These are phyloP conservation scores for Tetradesmus obliquus DNA, from an alignment of 139 green algal species.

Conservation along the genomic window DNA sequence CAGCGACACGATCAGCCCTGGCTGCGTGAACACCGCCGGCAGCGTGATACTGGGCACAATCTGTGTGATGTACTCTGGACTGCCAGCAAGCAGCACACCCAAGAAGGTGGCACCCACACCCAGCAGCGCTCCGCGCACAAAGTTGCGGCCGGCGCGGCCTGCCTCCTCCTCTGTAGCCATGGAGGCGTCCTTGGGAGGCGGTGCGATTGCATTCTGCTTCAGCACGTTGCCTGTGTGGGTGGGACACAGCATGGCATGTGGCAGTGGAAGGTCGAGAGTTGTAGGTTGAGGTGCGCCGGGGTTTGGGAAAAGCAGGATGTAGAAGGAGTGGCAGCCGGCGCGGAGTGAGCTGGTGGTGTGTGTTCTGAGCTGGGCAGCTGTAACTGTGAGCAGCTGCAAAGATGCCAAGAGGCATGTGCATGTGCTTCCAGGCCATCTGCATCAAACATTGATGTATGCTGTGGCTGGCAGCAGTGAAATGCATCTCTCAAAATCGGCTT, in stretches of 20 bases:
- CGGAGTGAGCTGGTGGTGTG: background rate
- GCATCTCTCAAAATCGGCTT: background rate
- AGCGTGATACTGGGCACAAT: conserved; percentile 43
- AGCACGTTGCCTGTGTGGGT: conserved; percentile 62
- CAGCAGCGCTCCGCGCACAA: conserved; percentile 66
- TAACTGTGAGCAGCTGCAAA: background rate
- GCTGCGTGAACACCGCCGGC: conserved; percentile 40
- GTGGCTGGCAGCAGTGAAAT: too few species aligned
- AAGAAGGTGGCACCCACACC: conserved; percentile 62
- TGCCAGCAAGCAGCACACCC: conserved; percentile 59
- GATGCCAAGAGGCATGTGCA: background rate
- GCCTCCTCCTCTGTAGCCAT: conserved; percentile 65
- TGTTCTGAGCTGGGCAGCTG: background rate
- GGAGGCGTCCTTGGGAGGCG: conserved; percentile 59
- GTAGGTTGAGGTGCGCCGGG: background rate
- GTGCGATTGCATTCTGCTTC: conserved; percentile 73
- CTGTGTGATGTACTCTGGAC: conserved; percentile 55
- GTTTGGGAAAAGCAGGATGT: background rate
- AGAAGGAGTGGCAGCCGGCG: background rate
- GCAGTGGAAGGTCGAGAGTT: background rate
- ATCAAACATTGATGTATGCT: background rate
- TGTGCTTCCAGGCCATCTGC: background rate
- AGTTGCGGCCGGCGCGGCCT: conserved; percentile 62
- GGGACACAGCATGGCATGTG: background rate
- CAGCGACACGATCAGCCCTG: conserved; percentile 54